Evolutionary conservation across 2,329 filamentous ascomycete species (phyloP).

Genomic region (Verticillium zaregamsianum): DNA sequence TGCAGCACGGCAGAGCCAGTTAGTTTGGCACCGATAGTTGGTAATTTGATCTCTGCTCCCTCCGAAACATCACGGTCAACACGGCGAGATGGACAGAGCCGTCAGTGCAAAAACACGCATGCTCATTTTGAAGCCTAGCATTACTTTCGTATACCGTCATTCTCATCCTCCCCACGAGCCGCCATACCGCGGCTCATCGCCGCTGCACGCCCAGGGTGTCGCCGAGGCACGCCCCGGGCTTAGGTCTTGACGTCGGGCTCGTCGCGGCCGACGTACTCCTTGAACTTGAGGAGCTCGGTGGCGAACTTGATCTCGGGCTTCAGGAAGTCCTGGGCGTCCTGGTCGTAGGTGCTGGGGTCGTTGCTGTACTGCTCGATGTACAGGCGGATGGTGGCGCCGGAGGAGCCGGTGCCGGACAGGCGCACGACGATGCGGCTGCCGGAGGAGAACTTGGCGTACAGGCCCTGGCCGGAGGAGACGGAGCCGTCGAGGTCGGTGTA

Average conservation of each 20-base stretch:
- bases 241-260: slow-evolving; percentile 97
- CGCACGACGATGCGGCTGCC: slow-evolving; percentile 94
- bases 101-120: neutral
- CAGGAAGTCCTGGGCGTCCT: slow-evolving; percentile 91
- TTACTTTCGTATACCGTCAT: neutral
- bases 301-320: slow-evolving; percentile 85
- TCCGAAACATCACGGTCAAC: neutral
- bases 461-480: slow-evolving; percentile 90
- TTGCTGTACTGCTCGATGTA: slow-evolving; percentile 95
- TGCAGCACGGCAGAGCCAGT: neutral
- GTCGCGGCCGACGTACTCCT: slow-evolving; percentile 87
- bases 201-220: neutral
- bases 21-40: neutral
- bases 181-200: neutral
- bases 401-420: slow-evolving; percentile 90
- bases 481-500: slow-evolving; percentile 99
- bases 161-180: neutral
- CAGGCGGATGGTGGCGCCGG: slow-evolving; percentile 90
- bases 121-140: neutral
- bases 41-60: neutral
- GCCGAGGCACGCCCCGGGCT: neutral
- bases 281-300: slow-evolving; percentile 81
- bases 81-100: neutral
- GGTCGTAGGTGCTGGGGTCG: slow-evolving; percentile 70
- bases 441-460: slow-evolving; percentile 91